phyloP scores from a whole-genome alignment of 805 yeast species.

The Tetrapisispora taiwanensis region DNA sequence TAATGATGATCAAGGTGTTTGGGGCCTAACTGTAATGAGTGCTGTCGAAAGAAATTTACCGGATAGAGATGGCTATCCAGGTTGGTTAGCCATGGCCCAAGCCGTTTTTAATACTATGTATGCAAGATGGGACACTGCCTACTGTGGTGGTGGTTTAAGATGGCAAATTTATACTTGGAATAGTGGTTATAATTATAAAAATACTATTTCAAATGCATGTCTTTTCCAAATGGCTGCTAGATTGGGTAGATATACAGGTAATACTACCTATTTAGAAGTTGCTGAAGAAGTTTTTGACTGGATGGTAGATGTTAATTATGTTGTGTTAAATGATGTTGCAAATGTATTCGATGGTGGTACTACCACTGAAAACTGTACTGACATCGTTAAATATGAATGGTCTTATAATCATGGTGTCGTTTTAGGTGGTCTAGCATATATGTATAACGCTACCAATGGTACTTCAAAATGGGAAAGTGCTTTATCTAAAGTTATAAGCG shows the following conservation, averaged over 20 bases:
- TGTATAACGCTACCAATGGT: conserved; percentile 52
- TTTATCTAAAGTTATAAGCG: conserved; percentile 35
- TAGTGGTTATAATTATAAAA: conserved; percentile 53
- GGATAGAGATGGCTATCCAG: conserved; percentile 27
- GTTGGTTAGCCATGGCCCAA: conserved; percentile 49
- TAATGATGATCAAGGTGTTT: conserved; percentile 63
- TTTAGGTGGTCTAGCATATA: conserved; percentile 58
- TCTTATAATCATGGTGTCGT: conserved; percentile 61
- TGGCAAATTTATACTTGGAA: conserved; percentile 60
- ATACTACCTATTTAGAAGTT: conserved; percentile 39
- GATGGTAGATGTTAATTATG: conserved; percentile 41
- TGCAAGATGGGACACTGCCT: conserved; percentile 45
- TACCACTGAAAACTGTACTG: conserved; percentile 49
- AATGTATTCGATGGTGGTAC: conserved; percentile 68
- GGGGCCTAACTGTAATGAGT: conserved; percentile 55
- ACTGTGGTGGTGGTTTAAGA: conserved; percentile 56
- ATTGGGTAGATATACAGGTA: conserved; percentile 47
- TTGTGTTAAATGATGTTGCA: conserved; percentile 42
- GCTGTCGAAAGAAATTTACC: conserved; percentile 55
- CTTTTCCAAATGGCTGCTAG: conserved; percentile 55
- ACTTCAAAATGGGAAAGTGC: conserved; percentile 40
- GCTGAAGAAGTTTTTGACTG: conserved; percentile 51
- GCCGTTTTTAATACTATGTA: conserved; percentile 50
- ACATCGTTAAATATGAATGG: conserved; percentile 47
- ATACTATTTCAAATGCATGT: conserved; percentile 56